These are phyloP conservation scores for Kregervanrija fluxuum DNA, from an alignment of 805 yeast species.

Conservation along the genomic window DNA sequence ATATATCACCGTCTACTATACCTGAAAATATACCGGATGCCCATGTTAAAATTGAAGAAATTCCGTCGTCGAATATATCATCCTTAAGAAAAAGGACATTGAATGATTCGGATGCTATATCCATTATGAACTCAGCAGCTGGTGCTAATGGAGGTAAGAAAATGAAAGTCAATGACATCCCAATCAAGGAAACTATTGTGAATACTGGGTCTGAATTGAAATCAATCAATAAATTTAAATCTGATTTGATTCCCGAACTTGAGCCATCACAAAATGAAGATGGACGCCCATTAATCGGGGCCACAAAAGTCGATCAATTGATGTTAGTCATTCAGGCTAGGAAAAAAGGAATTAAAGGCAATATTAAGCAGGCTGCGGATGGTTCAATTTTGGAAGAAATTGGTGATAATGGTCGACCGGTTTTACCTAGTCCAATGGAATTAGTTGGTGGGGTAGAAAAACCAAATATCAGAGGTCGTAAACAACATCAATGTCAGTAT, in stretches of 20 bases:
- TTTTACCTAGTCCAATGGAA: conserved; percentile 47
- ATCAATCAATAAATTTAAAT: too few relatives aligned
- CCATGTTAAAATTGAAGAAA: too few relatives aligned
- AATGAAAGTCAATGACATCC: too few relatives aligned
- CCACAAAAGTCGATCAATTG: conserved; percentile 83
- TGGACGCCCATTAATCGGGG: conserved; percentile 68
- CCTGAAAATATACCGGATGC: too few relatives aligned
- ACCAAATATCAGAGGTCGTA: conserved; percentile 37
- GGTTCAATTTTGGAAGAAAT: conserved; percentile 56
- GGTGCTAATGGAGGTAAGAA: too few relatives aligned
- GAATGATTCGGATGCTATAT: not conserved
- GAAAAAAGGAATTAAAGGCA: conserved; percentile 63
- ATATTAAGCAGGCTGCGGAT: conserved; percentile 57
- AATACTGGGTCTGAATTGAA: too few relatives aligned
- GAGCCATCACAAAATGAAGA: conserved; percentile 46
- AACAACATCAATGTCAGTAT: conserved; percentile 64
- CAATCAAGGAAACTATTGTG: too few relatives aligned
- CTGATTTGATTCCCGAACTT: conserved; percentile 31
- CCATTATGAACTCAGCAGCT: too few relatives aligned
- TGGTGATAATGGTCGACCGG: conserved; percentile 13
- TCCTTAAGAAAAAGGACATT: too few relatives aligned
- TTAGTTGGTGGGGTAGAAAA: conserved; percentile 78
- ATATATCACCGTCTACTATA: too few relatives aligned
- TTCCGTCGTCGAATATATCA: too few relatives aligned
- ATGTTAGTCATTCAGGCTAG: conserved; percentile 90